These are phyloP conservation scores for Podospora pseudoanserina DNA, from an alignment of 495 filamentous ascomycete species.

Conservation along the genomic window DNA sequence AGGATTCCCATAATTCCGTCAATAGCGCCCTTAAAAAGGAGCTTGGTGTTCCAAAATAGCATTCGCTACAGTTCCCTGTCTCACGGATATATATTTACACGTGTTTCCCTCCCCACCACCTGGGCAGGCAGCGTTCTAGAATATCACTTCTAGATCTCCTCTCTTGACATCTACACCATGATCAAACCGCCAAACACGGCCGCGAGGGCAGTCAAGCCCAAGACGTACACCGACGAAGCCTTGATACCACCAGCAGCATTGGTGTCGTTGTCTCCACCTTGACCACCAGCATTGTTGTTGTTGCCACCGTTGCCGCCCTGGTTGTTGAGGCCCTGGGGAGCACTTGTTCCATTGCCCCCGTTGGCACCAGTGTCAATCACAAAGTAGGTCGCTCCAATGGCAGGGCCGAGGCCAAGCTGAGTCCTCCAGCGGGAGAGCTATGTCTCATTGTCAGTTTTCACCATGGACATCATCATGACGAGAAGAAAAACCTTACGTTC, in stretches of 20 bases:
- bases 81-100: neutral
- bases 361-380: slow-evolving; percentile 22
- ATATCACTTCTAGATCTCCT: neutral
- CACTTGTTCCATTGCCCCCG: slow-evolving; percentile 14
- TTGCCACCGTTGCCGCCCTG: slow-evolving; percentile 2
- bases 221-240: neutral
- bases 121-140: too few relatives aligned
- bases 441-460: neutral
- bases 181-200: slow-evolving; percentile 3
- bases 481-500: slow-evolving; percentile 18
- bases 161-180: neutral
- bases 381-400: slow-evolving; percentile 30
- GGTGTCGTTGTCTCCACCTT: neutral
- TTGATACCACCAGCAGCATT: neutral
- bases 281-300: neutral
- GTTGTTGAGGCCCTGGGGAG: neutral
- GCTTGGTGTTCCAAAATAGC: neutral
- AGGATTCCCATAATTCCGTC: neutral
- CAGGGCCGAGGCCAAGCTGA: slow-evolving; percentile 29
- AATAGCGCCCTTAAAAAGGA: neutral
- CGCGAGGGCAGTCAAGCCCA: neutral
- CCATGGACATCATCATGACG: neutral
- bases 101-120: neutral
- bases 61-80: neutral
- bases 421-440: neutral